These are phyloP conservation scores for Cucurbita maxima DNA, from an alignment of 306 rosid genomes.

Conservation along the genomic window DNA sequence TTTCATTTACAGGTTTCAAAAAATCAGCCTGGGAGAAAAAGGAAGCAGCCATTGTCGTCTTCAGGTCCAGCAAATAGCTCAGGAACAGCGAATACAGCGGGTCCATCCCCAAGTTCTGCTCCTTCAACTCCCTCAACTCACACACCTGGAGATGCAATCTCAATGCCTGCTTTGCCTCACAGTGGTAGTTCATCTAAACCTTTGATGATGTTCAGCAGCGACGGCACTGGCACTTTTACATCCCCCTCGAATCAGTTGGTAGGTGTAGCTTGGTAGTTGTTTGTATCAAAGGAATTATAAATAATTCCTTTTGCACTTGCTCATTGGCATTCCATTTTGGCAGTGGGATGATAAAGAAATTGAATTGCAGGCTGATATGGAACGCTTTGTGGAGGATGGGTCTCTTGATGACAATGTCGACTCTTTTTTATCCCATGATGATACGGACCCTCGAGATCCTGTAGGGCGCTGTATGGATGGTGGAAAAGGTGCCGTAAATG, in stretches of 20 bases:
- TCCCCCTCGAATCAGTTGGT: slow-evolving; percentile 95
- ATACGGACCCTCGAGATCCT: slow-evolving; percentile 79
- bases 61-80: slow-evolving; percentile 99
- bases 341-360: slow-evolving; percentile 99
- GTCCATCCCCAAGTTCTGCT: slow-evolving; percentile 97
- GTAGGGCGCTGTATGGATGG: slow-evolving; percentile 94
- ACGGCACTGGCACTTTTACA: slow-evolving; percentile 72
- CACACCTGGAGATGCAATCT: slow-evolving; percentile 93
- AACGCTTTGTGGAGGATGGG: slow-evolving; percentile 90
- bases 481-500: slow-evolving; percentile 73
- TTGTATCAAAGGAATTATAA: slow-evolving; percentile 32
- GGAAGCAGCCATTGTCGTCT: slow-evolving; percentile 93
- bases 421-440: slow-evolving; percentile 97
- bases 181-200: slow-evolving; percentile 84
- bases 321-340: slow-evolving; percentile 92
- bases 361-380: slow-evolving; percentile 99
- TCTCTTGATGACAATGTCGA: slow-evolving; percentile 93
- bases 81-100: slow-evolving; percentile 92
- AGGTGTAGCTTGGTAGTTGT: slow-evolving; percentile 22
- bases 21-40: slow-evolving; percentile 92
- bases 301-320: slow-evolving; percentile 45
- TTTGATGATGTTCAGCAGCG: slow-evolving; percentile 65
- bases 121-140: slow-evolving; percentile 98
- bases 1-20: slow-evolving; percentile 64
- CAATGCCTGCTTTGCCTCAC: slow-evolving; percentile 90